These are phyloP conservation scores for Trichoderma oligosporum DNA, from an alignment of 2,329 filamentous ascomycete species.

Conservation along the genomic window DNA sequence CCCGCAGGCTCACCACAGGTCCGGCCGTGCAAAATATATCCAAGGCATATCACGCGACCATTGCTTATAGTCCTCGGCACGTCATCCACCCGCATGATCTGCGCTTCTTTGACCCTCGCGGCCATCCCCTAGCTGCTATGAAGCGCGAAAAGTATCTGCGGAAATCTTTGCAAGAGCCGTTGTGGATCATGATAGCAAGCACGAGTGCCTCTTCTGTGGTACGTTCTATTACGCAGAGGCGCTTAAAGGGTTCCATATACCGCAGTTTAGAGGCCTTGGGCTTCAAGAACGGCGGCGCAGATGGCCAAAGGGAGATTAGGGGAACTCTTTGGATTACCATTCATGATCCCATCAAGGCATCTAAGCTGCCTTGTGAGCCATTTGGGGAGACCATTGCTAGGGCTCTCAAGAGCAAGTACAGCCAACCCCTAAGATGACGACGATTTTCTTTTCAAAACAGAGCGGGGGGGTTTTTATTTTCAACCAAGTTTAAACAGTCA, in stretches of 20 bases:
- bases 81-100: slow-evolving; percentile 34
- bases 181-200: slow-evolving; percentile 33
- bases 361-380: slow-evolving; percentile 15
- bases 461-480: too few species aligned
- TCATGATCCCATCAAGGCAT: slow-evolving; percentile 22
- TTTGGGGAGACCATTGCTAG: slow-evolving; percentile 25
- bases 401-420: slow-evolving; percentile 20
- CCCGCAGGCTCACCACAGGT: slow-evolving; percentile 18
- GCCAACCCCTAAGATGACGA: not conserved
- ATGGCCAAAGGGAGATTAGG: slow-evolving; percentile 20
- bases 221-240: slow-evolving; percentile 25
- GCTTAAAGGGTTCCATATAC: slow-evolving; percentile 30
- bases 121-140: slow-evolving; percentile 31
- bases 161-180: slow-evolving; percentile 27
- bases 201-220: slow-evolving; percentile 25
- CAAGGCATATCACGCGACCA: slow-evolving; percentile 24
- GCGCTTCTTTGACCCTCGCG: slow-evolving; percentile 32
- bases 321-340: slow-evolving; percentile 29
- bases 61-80: slow-evolving; percentile 30
- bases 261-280: slow-evolving; percentile 28
- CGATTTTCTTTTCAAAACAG: too few species aligned
- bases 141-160: slow-evolving; percentile 29
- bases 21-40: slow-evolving; percentile 18
- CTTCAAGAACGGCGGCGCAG: slow-evolving; percentile 21
- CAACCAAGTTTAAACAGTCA: too few species aligned